These are phyloP conservation scores for Trametes maxima DNA, from an alignment of 768 basidiomycete species.

Conservation along the genomic window DNA sequence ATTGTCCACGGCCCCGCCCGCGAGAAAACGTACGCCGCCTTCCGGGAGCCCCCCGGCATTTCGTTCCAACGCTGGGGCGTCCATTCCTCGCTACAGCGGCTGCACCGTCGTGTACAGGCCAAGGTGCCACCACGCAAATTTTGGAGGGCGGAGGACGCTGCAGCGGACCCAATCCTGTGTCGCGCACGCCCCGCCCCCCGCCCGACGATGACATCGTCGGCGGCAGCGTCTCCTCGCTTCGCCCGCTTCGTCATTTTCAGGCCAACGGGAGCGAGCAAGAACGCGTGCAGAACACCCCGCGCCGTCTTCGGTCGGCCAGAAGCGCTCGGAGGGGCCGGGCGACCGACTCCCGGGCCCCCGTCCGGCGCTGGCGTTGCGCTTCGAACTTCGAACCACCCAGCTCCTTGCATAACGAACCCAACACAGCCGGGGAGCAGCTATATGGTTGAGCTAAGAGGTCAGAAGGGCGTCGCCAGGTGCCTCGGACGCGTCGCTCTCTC, in stretches of 20 bases:
- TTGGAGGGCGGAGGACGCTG: neutral
- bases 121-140: neutral
- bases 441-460: too few relatives aligned
- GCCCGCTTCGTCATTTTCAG: neutral
- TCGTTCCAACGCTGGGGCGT: neutral
- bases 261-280: neutral
- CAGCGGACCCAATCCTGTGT: slow-evolving; percentile 2
- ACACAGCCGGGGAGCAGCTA: too few relatives aligned
- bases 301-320: neutral
- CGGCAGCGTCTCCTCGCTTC: neutral
- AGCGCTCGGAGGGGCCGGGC: neutral
- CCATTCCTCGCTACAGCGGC: neutral
- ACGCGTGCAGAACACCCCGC: neutral
- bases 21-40: neutral
- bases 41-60: neutral
- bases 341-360: slow-evolving; percentile 1
- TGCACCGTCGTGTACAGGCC: neutral
- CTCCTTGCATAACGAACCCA: neutral
- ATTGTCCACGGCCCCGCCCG: neutral
- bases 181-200: neutral
- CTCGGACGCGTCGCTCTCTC: too few relatives aligned
- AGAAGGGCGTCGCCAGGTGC: too few relatives aligned
- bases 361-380: neutral
- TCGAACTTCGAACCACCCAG: neutral
- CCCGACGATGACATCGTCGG: neutral